Evolutionary conservation across 495 filamentous ascomycete genomes (phyloP).

Genomic region (Apiosordaria backusii): DNA sequence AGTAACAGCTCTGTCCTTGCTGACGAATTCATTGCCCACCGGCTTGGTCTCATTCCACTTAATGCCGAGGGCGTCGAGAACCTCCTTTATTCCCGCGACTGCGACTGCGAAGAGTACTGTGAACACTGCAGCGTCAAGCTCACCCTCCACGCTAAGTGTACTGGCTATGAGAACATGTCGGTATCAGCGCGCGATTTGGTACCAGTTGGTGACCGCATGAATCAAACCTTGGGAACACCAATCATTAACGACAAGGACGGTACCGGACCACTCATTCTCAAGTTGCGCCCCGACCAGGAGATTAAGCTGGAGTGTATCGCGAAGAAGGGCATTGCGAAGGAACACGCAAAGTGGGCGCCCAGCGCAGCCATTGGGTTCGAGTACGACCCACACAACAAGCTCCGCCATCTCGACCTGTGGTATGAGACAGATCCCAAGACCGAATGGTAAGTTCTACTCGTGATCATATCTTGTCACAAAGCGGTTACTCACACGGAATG

Average conservation of each 20-base stretch:
- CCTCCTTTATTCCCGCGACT: conserved; percentile 87
- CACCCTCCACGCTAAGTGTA: conserved; percentile 77
- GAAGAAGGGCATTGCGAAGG: conserved; percentile 98
- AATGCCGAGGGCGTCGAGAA: conserved; percentile 77
- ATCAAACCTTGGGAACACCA: conserved; percentile 62
- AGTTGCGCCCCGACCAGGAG: conserved; percentile 83
- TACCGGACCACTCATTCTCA: conserved; percentile 78
- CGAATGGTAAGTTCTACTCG: conserved; percentile 72
- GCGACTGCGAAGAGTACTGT: conserved; percentile 92
- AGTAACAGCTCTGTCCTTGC: conserved; percentile 90
- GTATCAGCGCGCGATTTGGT: conserved; percentile 86
- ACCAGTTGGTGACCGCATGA: conserved; percentile 65
- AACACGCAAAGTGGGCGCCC: conserved; percentile 96
- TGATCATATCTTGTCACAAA: not conserved
- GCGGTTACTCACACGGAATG: conserved; percentile 8
- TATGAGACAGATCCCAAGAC: conserved; percentile 77
- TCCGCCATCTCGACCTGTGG: conserved; percentile 87
- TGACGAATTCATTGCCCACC: conserved; percentile 93
- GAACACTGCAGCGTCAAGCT: conserved; percentile 83
- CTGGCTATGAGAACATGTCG: conserved; percentile 75
- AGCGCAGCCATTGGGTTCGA: conserved; percentile 91
- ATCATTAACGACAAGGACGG: conserved; percentile 81
- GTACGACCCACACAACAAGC: conserved; percentile 94
- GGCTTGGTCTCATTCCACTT: conserved; percentile 86
- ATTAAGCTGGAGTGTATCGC: conserved; percentile 85